A percentile compares a stretch with the other conserved stretches of the same genome.
Evolutionary conservation across 1,284 basidiomycete genomes (phyloP).

Genomic region (Melampsora americana): DNA sequence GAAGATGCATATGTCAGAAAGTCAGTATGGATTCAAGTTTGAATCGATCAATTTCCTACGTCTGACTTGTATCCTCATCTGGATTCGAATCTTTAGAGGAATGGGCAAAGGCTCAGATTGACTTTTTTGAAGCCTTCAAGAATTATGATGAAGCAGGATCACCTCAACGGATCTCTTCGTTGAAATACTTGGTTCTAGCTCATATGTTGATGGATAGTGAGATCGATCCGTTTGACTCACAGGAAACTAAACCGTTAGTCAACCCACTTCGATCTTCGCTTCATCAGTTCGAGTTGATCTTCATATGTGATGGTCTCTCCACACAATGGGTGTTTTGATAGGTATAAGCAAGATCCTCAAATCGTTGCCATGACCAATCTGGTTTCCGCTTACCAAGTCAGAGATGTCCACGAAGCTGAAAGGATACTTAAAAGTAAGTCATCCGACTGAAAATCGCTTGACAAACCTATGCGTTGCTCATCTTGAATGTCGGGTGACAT

Average conservation of each 20-base stretch:
- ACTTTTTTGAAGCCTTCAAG: conserved; percentile 97
- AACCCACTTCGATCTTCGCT: neutral
- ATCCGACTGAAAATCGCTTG: neutral
- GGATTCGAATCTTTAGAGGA: conserved; percentile 62
- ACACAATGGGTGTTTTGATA: conserved; percentile 52
- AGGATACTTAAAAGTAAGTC: conserved; percentile 77
- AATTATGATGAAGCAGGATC: conserved; percentile 98
- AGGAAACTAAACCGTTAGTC: conserved; percentile 92
- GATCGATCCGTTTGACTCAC: conserved; percentile 98
- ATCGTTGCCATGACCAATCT: conserved; percentile 98
- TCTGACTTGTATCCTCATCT: neutral
- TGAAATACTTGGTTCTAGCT: conserved; percentile 96
- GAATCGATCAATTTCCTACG: neutral
- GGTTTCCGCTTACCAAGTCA: conserved; percentile 89
- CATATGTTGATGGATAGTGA: conserved; percentile 98
- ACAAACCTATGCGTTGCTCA: neutral
- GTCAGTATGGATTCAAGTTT: conserved; percentile 58
- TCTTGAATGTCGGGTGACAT: neutral
- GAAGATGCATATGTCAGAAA: conserved; percentile 99
- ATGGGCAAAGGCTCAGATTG: conserved; percentile 93
- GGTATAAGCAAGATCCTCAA: conserved; percentile 92
- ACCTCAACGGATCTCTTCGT: conserved; percentile 90
- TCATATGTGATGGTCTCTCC: neutral
- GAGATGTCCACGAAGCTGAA: conserved; percentile 93
- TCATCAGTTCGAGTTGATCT: neutral